Evolutionary conservation across 1,284 basidiomycete genomes (phyloP).

Genomic region (Vanrija pseudolonga): DNA sequence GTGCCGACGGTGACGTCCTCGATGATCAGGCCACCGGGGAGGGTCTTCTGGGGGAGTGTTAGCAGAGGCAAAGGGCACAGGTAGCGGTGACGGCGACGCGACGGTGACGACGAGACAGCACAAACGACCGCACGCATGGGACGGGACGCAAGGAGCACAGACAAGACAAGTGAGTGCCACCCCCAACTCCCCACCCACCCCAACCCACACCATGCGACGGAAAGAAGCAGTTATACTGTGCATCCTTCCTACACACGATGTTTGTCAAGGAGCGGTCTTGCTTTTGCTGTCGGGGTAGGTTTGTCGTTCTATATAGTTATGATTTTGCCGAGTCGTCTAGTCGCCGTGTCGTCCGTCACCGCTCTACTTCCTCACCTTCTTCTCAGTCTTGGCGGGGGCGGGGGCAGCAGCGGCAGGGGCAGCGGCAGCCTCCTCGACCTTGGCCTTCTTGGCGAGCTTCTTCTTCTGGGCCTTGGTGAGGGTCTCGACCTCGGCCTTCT

Average conservation of each 20-base stretch:
- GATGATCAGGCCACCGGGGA: slow-evolving; percentile 72
- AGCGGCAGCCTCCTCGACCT: slow-evolving; percentile 48
- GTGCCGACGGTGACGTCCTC: slow-evolving; percentile 73
- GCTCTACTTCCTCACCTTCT: slow-evolving; percentile 43
- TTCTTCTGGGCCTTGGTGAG: slow-evolving; percentile 48
- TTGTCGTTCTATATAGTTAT: too few relatives aligned
- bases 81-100: neutral
- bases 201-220: too few relatives aligned
- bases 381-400: slow-evolving; percentile 43
- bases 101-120: too few relatives aligned
- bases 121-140: too few relatives aligned
- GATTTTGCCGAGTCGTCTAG: neutral
- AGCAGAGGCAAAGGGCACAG: neutral
- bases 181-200: too few relatives aligned
- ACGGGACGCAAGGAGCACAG: too few relatives aligned
- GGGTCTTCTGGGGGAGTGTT: slow-evolving; percentile 47
- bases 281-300: neutral
- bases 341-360: neutral
- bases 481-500: slow-evolving; percentile 9
- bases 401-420: slow-evolving; percentile 51
- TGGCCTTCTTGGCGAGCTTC: slow-evolving; percentile 48
- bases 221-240: neutral
- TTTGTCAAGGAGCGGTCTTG: neutral
- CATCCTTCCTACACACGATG: neutral
- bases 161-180: too few relatives aligned